These are phyloP conservation scores for Syzygium aqueum DNA, from an alignment of 345 rosid species.

Conservation along the genomic window DNA sequence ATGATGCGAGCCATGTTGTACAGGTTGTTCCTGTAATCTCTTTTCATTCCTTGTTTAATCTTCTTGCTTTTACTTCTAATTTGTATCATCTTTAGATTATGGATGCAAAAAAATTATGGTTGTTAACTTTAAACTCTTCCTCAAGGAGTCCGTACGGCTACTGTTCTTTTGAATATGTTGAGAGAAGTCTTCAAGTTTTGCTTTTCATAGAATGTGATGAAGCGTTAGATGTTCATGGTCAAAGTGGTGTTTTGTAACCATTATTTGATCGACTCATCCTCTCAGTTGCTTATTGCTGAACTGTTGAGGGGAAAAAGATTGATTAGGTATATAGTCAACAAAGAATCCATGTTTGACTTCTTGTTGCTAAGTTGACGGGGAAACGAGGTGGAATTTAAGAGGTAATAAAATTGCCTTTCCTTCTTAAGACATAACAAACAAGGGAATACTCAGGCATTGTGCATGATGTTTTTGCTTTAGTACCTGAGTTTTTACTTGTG, in stretches of 20 bases:
- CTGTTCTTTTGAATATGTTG: background rate
- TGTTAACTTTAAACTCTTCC: background rate
- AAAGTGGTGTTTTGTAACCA: background rate
- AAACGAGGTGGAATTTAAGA: background rate
- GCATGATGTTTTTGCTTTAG: background rate
- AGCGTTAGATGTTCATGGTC: background rate
- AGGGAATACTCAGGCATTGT: background rate
- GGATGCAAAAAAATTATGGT: background rate
- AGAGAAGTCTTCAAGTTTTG: background rate
- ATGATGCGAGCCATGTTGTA: conserved; percentile 78
- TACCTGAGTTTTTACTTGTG: background rate
- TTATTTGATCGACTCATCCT: background rate
- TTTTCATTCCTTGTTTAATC: background rate
- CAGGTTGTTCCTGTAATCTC: conserved; percentile 41
- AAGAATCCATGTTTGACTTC: background rate
- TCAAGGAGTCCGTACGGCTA: background rate
- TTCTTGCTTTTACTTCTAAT: background rate
- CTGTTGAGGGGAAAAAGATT: background rate
- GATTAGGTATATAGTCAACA: background rate
- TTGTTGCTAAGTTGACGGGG: background rate
- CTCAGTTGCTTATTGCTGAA: background rate
- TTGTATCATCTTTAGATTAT: background rate
- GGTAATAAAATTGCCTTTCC: background rate
- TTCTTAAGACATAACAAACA: background rate
- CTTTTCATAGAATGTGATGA: background rate